These are phyloP conservation scores for Macaranga tanarius DNA, from an alignment of 441 rosid genomes.

Conservation along the genomic window DNA sequence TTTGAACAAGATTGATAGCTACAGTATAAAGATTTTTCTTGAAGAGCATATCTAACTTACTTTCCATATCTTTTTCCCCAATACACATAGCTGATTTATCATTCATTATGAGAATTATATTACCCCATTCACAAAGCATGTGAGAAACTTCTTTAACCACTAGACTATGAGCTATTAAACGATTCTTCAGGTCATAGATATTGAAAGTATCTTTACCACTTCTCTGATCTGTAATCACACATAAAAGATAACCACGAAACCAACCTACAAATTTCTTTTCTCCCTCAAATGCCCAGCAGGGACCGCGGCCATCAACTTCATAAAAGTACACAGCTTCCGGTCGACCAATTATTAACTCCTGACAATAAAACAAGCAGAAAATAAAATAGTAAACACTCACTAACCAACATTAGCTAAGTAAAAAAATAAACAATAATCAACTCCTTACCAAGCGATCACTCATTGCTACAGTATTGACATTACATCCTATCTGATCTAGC, in stretches of 20 bases:
- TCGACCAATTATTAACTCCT: constrained; percentile 92
- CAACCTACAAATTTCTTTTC: constrained; percentile 91
- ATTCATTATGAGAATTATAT: constrained; percentile 66
- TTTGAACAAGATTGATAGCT: constrained; percentile 95
- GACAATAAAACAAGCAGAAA: constrained; percentile 29
- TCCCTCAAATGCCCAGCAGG: constrained; percentile 99
- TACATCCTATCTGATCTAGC: constrained; percentile 81
- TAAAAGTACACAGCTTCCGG: constrained; percentile 96
- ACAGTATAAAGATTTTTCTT: constrained; percentile 95
- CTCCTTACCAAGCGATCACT: constrained; percentile 82
- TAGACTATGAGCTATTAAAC: constrained; percentile 82
- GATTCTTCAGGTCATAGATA: constrained; percentile 88
- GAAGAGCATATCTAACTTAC: constrained; percentile 96
- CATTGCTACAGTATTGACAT: constrained; percentile 71
- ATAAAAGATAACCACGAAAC: constrained; percentile 91
- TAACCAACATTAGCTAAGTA: not conserved
- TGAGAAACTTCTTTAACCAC: constrained; percentile 84
- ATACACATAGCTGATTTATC: constrained; percentile 76
- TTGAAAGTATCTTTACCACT: constrained; percentile 68
- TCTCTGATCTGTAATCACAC: constrained; percentile 88
- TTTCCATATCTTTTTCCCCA: constrained; percentile 98
- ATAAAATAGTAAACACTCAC: constrained; percentile 4
- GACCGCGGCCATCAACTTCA: constrained; percentile 98
- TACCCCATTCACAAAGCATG: constrained; percentile 97
- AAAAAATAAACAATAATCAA: not conserved